These are phyloP conservation scores for Aegle marmelos DNA, from an alignment of 345 rosid species.

Conservation along the genomic window DNA sequence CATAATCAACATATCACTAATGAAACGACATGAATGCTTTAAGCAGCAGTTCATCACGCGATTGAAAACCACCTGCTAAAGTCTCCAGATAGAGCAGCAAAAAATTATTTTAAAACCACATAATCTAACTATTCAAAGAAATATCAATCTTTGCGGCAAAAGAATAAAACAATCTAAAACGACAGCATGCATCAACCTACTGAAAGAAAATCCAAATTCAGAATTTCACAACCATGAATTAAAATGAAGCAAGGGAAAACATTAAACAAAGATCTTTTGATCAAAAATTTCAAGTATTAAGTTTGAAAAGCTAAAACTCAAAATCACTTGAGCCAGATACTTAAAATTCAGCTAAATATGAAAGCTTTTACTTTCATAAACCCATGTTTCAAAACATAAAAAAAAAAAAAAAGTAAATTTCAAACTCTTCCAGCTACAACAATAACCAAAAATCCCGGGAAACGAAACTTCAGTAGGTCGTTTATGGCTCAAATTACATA, in stretches of 20 bases:
- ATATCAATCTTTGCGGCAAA: not conserved
- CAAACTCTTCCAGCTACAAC: not conserved
- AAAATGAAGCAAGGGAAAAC: not conserved
- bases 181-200: not conserved
- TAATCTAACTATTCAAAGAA: not conserved
- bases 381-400: not conserved
- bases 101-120: not conserved
- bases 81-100: not conserved
- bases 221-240: not conserved
- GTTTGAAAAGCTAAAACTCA: not conserved
- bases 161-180: not conserved
- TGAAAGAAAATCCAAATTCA: not conserved
- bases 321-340: not conserved
- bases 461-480: not conserved
- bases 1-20: not conserved
- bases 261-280: not conserved
- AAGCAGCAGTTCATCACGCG: not conserved
- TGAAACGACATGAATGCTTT: not conserved
- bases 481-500: not conserved
- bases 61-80: not conserved
- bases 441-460: not conserved
- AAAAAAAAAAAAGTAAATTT: not conserved
- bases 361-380: not conserved
- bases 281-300: not conserved
- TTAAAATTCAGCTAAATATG: no score